Evolutionary conservation across 495 filamentous ascomycete species (phyloP).

Genomic region (Penicillium pulvis): DNA sequence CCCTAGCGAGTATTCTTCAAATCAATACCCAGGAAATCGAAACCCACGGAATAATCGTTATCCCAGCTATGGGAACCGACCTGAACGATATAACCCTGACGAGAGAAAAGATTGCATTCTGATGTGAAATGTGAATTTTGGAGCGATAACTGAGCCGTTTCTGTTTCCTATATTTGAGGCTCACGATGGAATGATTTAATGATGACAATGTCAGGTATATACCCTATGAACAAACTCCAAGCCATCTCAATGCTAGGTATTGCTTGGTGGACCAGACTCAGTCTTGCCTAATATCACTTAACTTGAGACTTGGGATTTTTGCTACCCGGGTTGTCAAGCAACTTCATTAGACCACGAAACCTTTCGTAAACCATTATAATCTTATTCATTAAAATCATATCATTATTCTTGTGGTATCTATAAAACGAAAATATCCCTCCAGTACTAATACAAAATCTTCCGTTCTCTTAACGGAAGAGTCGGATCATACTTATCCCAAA

Average conservation of each 20-base stretch:
- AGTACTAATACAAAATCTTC: conserved; percentile 38
- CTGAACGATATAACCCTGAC: conserved; percentile 26
- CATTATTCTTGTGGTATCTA: not conserved
- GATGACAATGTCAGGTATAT: not conserved
- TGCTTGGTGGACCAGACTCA: too few relatives aligned
- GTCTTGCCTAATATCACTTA: too few relatives aligned
- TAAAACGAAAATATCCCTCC: not conserved
- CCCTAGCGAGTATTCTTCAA: conserved; percentile 31
- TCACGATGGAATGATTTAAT: conserved; percentile 23
- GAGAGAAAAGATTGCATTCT: conserved; percentile 43
- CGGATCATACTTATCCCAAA: conserved; percentile 56
- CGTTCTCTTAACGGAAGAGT: conserved; percentile 41
- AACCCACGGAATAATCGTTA: conserved; percentile 24
- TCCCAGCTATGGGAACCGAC: conserved; percentile 12
- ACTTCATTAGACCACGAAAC: not conserved
- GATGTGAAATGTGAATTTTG: conserved; percentile 36
- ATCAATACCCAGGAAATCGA: conserved; percentile 18
- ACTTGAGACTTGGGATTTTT: too few relatives aligned
- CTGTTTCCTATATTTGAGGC: not conserved
- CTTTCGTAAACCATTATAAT: not conserved
- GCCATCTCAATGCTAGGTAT: too few relatives aligned
- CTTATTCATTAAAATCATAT: not conserved
- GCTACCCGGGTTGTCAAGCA: too few relatives aligned
- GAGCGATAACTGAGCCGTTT: not conserved
- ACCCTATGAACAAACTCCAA: too few relatives aligned